phyloP scores from a whole-genome alignment of 2,329 filamentous ascomycete species.

The Hymenoscyphus fraxineus region DNA sequence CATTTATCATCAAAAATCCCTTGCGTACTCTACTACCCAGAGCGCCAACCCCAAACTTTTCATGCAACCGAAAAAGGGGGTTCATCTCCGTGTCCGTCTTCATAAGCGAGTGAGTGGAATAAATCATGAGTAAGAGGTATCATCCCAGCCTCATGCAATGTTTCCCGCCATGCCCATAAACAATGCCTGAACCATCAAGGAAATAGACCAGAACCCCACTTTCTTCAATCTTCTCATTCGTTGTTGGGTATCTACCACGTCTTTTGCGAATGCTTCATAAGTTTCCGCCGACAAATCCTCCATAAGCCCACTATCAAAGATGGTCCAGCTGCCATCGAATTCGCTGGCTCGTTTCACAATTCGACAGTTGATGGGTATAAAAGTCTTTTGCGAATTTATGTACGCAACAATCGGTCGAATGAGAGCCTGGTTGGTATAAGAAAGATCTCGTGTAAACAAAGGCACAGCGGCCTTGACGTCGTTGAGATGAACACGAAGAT shows the following conservation, averaged over 20 bases:
- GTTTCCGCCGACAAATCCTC: constrained; percentile 90
- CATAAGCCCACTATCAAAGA: constrained; percentile 91
- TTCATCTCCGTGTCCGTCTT: neutral
- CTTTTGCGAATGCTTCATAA: constrained; percentile 88
- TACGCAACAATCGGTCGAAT: constrained; percentile 96
- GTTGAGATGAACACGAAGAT: constrained; percentile 91
- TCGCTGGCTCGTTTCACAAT: constrained; percentile 86
- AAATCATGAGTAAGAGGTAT: constrained; percentile 13
- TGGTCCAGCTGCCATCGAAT: constrained; percentile 93
- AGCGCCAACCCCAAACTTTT: neutral
- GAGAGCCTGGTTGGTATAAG: constrained; percentile 93
- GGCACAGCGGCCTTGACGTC: constrained; percentile 91
- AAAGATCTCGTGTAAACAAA: constrained; percentile 85
- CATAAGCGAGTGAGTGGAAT: constrained; percentile 9
- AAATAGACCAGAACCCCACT: constrained; percentile 93
- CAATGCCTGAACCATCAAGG: constrained; percentile 85
- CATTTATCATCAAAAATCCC: neutral
- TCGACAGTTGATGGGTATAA: constrained; percentile 91
- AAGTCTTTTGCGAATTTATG: constrained; percentile 92
- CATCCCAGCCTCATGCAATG: constrained; percentile 44
- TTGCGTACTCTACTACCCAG: neutral
- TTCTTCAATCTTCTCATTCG: constrained; percentile 86
- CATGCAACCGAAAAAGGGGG: neutral
- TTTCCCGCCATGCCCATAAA: constrained; percentile 94
- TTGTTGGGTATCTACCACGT: constrained; percentile 85